phyloP scores from a whole-genome alignment of 2,329 filamentous ascomycete genomes.

The Trichoderma sp. region DNA sequence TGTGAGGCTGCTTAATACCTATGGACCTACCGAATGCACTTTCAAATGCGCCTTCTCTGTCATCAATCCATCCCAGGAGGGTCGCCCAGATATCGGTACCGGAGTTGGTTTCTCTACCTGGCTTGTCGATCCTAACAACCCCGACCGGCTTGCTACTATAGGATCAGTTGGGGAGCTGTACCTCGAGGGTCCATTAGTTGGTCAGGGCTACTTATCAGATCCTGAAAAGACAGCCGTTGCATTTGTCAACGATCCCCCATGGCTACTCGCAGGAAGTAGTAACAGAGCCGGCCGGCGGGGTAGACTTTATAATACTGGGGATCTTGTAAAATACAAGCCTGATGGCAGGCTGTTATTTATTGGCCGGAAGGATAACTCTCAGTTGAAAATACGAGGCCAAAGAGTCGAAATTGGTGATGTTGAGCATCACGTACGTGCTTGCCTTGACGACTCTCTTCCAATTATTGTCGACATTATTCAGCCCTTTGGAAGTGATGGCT shows the following conservation, averaged over 20 bases:
- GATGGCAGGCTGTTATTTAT: conserved; percentile 42
- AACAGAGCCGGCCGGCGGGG: conserved; percentile 9
- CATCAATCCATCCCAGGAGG: not conserved
- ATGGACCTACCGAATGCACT: conserved; percentile 18
- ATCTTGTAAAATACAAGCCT: conserved; percentile 34
- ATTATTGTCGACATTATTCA: not conserved
- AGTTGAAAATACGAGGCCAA: conserved; percentile 57
- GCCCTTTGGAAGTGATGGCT: not conserved
- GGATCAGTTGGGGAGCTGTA: conserved; percentile 23
- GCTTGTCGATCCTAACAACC: conserved; percentile 19
- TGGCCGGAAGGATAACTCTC: conserved; percentile 51
- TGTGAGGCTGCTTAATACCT: conserved; percentile 12
- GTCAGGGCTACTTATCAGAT: conserved; percentile 25
- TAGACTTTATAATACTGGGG: conserved; percentile 39
- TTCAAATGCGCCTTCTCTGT: not conserved
- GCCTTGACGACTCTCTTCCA: not conserved
- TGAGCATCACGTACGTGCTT: conserved; percentile 22
- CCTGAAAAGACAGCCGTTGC: conserved; percentile 19
- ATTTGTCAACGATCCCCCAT: conserved; percentile 34
- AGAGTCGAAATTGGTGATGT: conserved; percentile 36
- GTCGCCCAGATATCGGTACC: not conserved
- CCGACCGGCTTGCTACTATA: conserved; percentile 14
- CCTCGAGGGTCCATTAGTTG: conserved; percentile 24
- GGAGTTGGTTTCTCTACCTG: conserved; percentile 21
- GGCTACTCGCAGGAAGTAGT: conserved; percentile 33